Evolutionary conservation across 2,329 filamentous ascomycete genomes (phyloP).

Genomic region (Fusarium fracticaudum): DNA sequence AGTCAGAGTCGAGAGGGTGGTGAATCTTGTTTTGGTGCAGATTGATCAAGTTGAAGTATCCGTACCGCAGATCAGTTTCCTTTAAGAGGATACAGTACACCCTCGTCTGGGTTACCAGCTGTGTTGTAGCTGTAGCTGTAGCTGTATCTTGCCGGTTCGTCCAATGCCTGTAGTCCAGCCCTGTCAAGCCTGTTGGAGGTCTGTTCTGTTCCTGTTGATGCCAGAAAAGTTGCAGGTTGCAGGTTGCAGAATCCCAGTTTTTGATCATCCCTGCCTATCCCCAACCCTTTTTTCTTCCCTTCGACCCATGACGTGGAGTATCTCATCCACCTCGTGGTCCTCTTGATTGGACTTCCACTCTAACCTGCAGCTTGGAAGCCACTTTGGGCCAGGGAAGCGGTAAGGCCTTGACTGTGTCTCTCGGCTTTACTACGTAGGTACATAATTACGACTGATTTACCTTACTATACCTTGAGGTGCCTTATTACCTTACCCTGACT

Average conservation of each 20-base stretch:
- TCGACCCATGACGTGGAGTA: conserved; percentile 42
- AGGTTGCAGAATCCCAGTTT: conserved; percentile 14
- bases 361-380: conserved; percentile 39
- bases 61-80: conserved; percentile 12
- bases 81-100: background rate
- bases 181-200: conserved; percentile 2
- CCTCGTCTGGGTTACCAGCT: conserved; percentile 2
- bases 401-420: conserved; percentile 32
- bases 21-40: conserved; percentile 27
- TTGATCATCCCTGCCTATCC: conserved; percentile 16
- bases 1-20: background rate
- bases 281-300: conserved; percentile 25
- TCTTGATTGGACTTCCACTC: conserved; percentile 36
- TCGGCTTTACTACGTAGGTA: conserved; percentile 33
- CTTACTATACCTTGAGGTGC: background rate
- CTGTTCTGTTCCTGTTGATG: conserved; percentile 3
- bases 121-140: background rate
- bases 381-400: conserved; percentile 39
- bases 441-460: conserved; percentile 5
- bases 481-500: background rate
- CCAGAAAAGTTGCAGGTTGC: conserved; percentile 21
- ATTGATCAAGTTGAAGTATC: conserved; percentile 12
- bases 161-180: background rate
- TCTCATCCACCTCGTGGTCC: conserved; percentile 31
- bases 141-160: background rate